phyloP scores from a whole-genome alignment of 1,139 yeast genomes.

The Nakaseomyces glabratus region DNA sequence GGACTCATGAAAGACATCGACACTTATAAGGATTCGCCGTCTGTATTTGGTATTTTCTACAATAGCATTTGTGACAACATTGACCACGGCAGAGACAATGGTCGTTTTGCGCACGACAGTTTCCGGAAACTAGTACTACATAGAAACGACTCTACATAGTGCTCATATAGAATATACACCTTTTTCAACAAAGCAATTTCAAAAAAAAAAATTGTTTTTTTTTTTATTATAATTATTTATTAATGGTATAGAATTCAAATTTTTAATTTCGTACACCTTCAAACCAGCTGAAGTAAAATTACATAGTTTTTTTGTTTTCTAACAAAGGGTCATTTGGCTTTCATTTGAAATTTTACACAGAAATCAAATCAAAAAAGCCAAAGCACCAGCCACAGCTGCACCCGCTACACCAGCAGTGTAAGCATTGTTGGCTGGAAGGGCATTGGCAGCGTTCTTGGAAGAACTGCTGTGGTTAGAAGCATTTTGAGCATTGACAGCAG shows the following conservation, averaged over 20 bases:
- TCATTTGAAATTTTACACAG: too few species aligned
- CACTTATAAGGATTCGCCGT: constrained; percentile 24
- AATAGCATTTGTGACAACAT: constrained; percentile 21
- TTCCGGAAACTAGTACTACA: constrained; percentile 15
- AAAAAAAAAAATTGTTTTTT: too few species aligned
- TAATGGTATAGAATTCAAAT: too few species aligned
- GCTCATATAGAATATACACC: too few species aligned
- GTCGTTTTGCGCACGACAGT: constrained; percentile 16
- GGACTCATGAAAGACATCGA: constrained; percentile 22
- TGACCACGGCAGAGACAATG: constrained; percentile 8
- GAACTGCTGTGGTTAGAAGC: constrained; percentile 9
- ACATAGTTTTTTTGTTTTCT: too few species aligned
- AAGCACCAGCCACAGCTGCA: constrained; percentile 27
- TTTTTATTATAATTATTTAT: too few species aligned
- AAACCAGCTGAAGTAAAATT: too few species aligned
- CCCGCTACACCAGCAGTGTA: constrained; percentile 18
- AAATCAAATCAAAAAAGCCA: constrained; percentile 22
- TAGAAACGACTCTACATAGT: constrained; percentile 1
- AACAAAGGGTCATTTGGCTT: too few species aligned
- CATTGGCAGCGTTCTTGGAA: constrained; percentile 13
- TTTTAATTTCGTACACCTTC: too few species aligned
- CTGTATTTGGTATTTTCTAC: constrained; percentile 29
- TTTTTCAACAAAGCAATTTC: too few species aligned
- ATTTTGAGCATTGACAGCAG: constrained; percentile 11
- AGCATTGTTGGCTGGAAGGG: constrained; percentile 8